phyloP scores from a whole-genome alignment of 2,329 filamentous ascomycete genomes.

The Penicillium brasilianum region DNA sequence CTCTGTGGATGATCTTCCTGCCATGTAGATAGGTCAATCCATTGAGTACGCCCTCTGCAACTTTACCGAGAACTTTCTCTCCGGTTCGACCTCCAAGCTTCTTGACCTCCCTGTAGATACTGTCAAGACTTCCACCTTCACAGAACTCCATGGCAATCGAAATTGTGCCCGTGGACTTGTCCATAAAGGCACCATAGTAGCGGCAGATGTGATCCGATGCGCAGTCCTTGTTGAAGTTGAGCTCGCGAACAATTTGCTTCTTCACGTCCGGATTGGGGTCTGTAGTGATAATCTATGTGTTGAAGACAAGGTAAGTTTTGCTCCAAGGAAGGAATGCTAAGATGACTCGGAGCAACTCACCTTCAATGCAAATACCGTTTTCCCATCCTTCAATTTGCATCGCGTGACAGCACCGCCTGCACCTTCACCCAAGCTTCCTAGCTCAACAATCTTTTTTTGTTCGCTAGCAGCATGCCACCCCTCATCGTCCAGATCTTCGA shows the following conservation, averaged over 20 bases:
- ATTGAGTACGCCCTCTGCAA: conserved; percentile 91
- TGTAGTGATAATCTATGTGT: conserved; percentile 85
- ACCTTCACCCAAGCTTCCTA: conserved; percentile 90
- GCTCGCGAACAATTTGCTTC: conserved; percentile 94
- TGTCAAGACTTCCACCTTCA: conserved; percentile 93
- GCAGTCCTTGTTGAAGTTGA: conserved; percentile 97
- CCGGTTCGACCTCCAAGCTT: conserved; percentile 91
- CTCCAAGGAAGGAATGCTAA: not conserved
- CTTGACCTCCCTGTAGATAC: conserved; percentile 97
- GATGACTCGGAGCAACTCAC: conserved; percentile 54
- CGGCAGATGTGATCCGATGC: conserved; percentile 94
- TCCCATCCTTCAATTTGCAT: conserved; percentile 86
- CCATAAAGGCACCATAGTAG: conserved; percentile 96
- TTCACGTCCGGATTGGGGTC: conserved; percentile 98
- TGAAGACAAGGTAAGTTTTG: conserved; percentile 23
- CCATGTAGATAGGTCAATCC: conserved; percentile 94
- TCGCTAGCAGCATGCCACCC: conserved; percentile 93
- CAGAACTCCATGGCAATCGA: conserved; percentile 99
- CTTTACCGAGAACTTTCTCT: conserved; percentile 95
- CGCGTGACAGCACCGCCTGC: conserved; percentile 94
- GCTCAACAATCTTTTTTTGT: conserved; percentile 83
- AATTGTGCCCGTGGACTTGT: conserved; percentile 93
- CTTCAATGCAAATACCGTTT: conserved; percentile 95
- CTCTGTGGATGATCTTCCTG: conserved; percentile 94
- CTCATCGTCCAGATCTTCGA: conserved; percentile 92